Evolutionary conservation across 2,329 filamentous ascomycete genomes (phyloP).

Genomic region (Fusarium solani-melongenae): DNA sequence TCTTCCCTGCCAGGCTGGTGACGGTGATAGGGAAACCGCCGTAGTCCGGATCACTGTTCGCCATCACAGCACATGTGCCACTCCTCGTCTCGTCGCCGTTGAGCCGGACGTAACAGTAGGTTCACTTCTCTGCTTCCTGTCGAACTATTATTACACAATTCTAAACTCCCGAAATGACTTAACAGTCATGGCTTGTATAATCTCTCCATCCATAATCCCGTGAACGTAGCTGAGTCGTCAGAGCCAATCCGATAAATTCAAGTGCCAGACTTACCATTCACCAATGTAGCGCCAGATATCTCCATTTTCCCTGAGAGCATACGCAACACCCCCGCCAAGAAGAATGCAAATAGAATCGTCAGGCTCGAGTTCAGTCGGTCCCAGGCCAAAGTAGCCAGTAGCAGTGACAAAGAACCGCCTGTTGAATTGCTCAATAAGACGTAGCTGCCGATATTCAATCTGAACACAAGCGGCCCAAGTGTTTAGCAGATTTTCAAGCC

Average conservation of each 20-base stretch:
- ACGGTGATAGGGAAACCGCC: not conserved
- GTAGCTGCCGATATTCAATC: not conserved
- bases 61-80: not conserved
- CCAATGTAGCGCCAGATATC: conserved; percentile 3
- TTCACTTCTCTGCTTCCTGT: not conserved
- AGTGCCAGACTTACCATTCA: conserved; percentile 2
- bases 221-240: not conserved
- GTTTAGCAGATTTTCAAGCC: not conserved
- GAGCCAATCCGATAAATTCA: not conserved
- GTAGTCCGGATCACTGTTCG: not conserved
- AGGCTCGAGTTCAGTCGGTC: not conserved
- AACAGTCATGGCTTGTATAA: not conserved
- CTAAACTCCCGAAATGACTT: not conserved
- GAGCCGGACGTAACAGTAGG: not conserved
- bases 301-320: not conserved
- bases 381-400: not conserved
- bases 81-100: not conserved
- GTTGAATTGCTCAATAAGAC: conserved; percentile 11
- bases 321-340: not conserved
- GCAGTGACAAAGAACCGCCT: not conserved
- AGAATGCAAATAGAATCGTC: conserved; percentile 2
- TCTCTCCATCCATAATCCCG: not conserved
- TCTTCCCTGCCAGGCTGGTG: not conserved
- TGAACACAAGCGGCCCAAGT: conserved; percentile 4
- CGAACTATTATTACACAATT: not conserved